These are phyloP conservation scores for Debaryomyces castellii DNA, from an alignment of 805 yeast species.

Conservation along the genomic window DNA sequence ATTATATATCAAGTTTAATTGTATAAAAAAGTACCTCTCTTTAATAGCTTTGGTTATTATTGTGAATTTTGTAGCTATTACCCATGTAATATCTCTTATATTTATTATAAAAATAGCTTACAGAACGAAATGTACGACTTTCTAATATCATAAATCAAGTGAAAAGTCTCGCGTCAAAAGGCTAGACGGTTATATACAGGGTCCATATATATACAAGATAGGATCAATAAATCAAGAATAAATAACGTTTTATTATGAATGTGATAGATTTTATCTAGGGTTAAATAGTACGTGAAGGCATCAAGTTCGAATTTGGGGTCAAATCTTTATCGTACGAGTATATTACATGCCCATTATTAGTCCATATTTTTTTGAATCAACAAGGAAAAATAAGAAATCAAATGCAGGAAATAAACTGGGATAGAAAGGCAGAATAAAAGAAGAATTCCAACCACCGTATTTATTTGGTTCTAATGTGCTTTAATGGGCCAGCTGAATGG, in stretches of 20 bases:
- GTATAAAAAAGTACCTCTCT: background rate
- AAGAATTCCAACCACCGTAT: background rate
- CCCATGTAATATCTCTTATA: background rate
- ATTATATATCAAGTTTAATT: background rate
- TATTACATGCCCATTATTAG: background rate
- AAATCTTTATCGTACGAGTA: background rate
- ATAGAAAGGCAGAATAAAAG: background rate
- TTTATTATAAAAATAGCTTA: background rate
- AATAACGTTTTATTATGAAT: background rate
- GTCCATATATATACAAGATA: background rate
- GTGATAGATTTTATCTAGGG: background rate
- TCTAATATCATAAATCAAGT: background rate
- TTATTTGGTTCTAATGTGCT: constrained; percentile 79
- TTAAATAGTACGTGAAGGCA: background rate
- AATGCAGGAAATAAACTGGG: constrained; percentile 1
- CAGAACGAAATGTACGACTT: background rate
- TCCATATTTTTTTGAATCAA: background rate
- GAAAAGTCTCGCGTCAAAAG: background rate
- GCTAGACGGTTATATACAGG: background rate
- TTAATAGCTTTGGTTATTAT: background rate
- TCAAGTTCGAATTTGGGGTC: background rate
- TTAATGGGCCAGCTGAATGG: constrained; percentile 69
- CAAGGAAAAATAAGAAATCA: background rate
- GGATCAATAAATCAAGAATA: background rate
- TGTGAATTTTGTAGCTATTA: background rate